Base-by-base conservation (phyloP, 441 rosid species). In the Bocquillonia castaneifolia region DNA sequence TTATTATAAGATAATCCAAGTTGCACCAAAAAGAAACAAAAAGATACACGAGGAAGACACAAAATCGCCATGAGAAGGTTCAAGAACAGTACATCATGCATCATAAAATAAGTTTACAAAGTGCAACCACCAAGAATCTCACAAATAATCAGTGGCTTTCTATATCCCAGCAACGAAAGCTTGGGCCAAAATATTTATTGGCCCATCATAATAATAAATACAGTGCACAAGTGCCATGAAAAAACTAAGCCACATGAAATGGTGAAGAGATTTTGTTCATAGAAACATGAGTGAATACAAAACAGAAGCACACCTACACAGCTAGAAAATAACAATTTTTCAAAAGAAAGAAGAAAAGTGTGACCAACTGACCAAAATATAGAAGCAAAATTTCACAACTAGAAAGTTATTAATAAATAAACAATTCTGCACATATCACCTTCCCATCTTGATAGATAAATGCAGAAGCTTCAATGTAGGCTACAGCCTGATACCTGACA, bases 401-500 rank as follows among this genome's bases (percentile, higher is more conserved):
- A 40, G 20, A 17, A 45, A 8, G 17, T 14, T 1, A 45, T 28
- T 15, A 9, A 52, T 44, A 14, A 40, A 20, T 25, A 44, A 36
- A 66, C 15, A 61, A 1, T 12, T 42, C 36, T n/a, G 18, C 14
- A 22, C 14, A 42, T 36, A 37, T 66, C 59, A 89, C 99, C 97
- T 89, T 91, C 77, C 96, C 96, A 36, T 95, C 99, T 86, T 91
- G 96, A 81, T 95, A 91, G 47, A 95, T 95, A 68, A 83, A 83
- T 71, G 98, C 99, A 31, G 96, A 86, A 58, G 97, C 99, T 83
- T 92, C 99, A 28, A 92, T 92, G 77, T 86, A 92, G 23, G 98
- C 99, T 63, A 89, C 96, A 37, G 99, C 98, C 78, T 89, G 96
- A 79, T 92, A 95, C 82, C 99, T 95, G 81, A 75, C 72, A 73